A percentile compares a stretch with the other conserved stretches of the same genome.
These are phyloP conservation scores for Mortierella sp. DNA, from an alignment of 371 early-diverging fungal genomes.

Conservation along the genomic window DNA sequence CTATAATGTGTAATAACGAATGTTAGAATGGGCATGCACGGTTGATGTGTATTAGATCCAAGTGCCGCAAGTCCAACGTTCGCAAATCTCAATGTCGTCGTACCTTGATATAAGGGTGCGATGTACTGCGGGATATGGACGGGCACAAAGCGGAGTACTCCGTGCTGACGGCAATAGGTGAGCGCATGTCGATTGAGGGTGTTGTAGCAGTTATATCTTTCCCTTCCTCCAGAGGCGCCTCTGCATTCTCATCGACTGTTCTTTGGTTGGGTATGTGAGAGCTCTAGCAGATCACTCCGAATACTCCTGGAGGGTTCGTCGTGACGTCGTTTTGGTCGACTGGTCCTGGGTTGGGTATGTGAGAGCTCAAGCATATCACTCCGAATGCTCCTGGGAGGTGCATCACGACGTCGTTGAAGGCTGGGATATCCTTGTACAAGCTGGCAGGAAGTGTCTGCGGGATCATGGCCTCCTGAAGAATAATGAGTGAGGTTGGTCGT, in stretches of 20 bases:
- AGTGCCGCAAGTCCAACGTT: too few species aligned
- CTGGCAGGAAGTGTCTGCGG: conserved; percentile 87
- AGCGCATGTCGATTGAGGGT: conserved; percentile 61
- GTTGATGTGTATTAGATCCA: too few species aligned
- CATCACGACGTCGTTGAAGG: conserved; percentile 80
- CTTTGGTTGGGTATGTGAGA: conserved; percentile 23
- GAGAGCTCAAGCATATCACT: conserved; percentile 94
- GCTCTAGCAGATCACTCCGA: too few species aligned
- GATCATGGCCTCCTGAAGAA: conserved; percentile 91
- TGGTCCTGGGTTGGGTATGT: too few species aligned
- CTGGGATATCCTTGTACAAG: conserved; percentile 75
- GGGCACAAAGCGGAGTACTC: conserved; percentile 73
- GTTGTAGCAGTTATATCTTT: conserved; percentile 46
- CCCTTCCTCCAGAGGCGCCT: conserved; percentile 29
- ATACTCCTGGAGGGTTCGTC: too few species aligned
- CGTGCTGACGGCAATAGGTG: conserved; percentile 76
- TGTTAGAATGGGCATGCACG: too few species aligned
- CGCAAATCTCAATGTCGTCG: background rate
- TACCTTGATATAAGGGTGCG: conserved; percentile 79
- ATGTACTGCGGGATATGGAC: conserved; percentile 76
- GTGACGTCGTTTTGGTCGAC: too few species aligned
- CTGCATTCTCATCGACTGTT: conserved; percentile 26
- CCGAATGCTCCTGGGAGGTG: conserved; percentile 95
- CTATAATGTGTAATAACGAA: conserved; percentile 38
- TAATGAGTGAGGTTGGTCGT: conserved; percentile 94